Base-by-base conservation (phyloP, 2,329 filamentous ascomycete genomes). In the Nothopassalora personata region DNA sequence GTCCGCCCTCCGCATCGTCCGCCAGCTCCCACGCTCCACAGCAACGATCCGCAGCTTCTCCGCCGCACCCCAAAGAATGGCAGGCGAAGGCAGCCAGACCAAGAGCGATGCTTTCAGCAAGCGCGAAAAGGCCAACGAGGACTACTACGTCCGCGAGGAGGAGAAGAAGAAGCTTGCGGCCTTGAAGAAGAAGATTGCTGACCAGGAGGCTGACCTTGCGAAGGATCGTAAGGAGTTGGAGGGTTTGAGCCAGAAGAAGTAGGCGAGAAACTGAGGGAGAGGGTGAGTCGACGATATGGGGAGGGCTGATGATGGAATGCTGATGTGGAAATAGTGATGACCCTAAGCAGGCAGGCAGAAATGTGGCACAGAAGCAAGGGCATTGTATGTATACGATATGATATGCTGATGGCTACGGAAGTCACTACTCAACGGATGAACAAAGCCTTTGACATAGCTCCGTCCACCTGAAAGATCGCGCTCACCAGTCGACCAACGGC, bases 81-180 rank as follows among this genome's bases (percentile, higher is more conserved):
- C 75, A 53, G 75, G 59, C 58, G 77, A 74, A 50, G 74, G 72
- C 34, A 78, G 78, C 47, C 56, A 64, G 36, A 72, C 72, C 7
- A 64, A 68, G 66, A 96, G 93, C 69, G 93, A 99, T 74, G 86
- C 90, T 58, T 99, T 97, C 84, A 90, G 87, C 79, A 88, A 88
- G 79, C 91, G 94, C 70, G 94, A 99, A 79, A 84, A 87, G 74
- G 93, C 93, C 67, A 83, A 80, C 73, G 94, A 97, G 80, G 87
- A 91, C 75, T 84, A 85, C 68, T 90, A 89, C 78, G 91, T 99
- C 78, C 85, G 86, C 71, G 81, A 89, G 80, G 89, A 91, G 73
- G 94, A 97, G 84, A 85, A 86, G 79, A 86, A 92, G 80, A 97
- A 96, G 90, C 68, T 74, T 23, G 70, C 68, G 55, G 64, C 65